Evolutionary conservation across 257 asterid species (phyloP), one percentile per base, ranked within the genome.

Genomic region (Nemophila menziesii): DNA sequence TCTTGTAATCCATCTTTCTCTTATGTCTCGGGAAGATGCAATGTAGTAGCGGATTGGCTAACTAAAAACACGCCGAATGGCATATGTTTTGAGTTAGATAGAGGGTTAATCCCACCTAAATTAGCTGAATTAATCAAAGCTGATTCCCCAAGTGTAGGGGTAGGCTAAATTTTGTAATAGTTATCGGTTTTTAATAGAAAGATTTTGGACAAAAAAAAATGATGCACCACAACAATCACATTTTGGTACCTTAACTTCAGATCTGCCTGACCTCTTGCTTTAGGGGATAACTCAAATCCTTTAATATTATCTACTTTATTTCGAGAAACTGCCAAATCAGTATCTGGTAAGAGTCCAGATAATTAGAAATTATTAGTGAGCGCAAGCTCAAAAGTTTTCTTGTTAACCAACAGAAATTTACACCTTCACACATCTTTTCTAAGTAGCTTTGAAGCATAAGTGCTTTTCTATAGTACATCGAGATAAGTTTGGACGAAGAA

Each of bases 401-500:
- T 9, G n/a, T n/a, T n/a, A n/a, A n/a, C n/a, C 21, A 22, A 34
- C 43, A 36, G 44, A 42, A 41, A 56, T 26, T 38, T 86, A 63
- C 56, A 89, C 98, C 98, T 59, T 54, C 29, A 9, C 68, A 61
- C 63, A 70, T 66, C 61, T 66, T 58, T 61, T 89, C 98, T 62
- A 89, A 60, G 72, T 78, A 78, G 9, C 92, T 71, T 74, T 89
- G 94, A 58, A 89, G 98, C 87, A 89, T 76, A 48, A 89, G 78
- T 36, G 98, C 98, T 65, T 89, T 89, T 69, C 98, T 70, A 64
- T 89, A 89, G 78, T 89, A 89, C 98, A 89, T 89, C 96, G 14
- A 64, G 40, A 19, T 6, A 58, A 13, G 47, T 16, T 39, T 16
- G n/a, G n/a, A n/a, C n/a, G n/a, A n/a, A n/a, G n/a, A n/a, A n/a